Base-by-base conservation (phyloP, 768 basidiomycete genomes). In the Panaeolus papilionaceus region DNA sequence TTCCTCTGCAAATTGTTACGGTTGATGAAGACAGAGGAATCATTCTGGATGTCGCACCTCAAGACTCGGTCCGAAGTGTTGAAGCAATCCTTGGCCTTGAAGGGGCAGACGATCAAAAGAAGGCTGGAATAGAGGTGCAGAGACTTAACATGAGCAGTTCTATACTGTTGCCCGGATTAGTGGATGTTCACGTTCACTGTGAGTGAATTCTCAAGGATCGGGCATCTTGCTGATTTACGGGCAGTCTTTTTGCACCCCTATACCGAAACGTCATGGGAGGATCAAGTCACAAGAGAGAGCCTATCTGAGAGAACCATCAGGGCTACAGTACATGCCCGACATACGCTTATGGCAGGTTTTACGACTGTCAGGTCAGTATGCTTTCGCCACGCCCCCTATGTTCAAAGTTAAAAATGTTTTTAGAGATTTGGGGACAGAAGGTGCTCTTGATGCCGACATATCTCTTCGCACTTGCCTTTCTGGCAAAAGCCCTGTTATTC, bases 401-500 rank as follows among this genome's bases (percentile, higher is more conserved):
- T 58, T 49, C 38, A 49, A 58, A 58, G 3, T 28, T 33, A 58
- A 58, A 6, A 4, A 33, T 12, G 33, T 26, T 47, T 12, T 40
- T 71, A 89, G 88, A 38, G 89, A 90, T 71, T 79, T 91, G 5
- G 89, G 89, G n/a, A 90, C 89, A 1, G 89, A 91, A 73, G 89
- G 88, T 2, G 88, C 88, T 1, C 83, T 78, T 28, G 89, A 90
- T 71, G 87, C 88, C 18, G 89, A 91, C 70, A 77, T 89, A 12
- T 79, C 82, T 0, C 77, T 91, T 42, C 81, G 88, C 20, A 86
- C 86, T 69, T 88, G 88, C 71, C 71, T 90, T 39, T 70, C 72
- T 39, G 76, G 74, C 23, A 68, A 47, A 20, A 74, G 78, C n/a
- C 75, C 85, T 0, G 71, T 90, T 58, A 85, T 87, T 18, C 82